A percentile compares a stretch with the other conserved stretches of the same genome.
Evolutionary conservation across 148 eudicot genomes (phyloP).

Genomic region (Cornus florida): DNA sequence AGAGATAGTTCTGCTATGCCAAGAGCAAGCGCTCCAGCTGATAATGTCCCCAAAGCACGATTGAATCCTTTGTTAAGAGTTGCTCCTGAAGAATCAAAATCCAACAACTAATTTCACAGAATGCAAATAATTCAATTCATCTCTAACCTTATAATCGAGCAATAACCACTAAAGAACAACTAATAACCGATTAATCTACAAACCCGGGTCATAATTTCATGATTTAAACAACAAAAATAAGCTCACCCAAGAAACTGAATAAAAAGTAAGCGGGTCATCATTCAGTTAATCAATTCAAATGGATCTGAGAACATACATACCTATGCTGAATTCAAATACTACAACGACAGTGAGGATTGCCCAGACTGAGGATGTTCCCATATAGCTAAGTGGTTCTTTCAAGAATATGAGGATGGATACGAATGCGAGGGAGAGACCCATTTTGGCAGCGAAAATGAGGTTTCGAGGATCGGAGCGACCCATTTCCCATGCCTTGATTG

Average conservation of each 20-base stretch:
- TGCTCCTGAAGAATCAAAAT: slow-evolving; percentile 8
- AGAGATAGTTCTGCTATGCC: slow-evolving; percentile 10
- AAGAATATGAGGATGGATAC: slow-evolving; percentile 57
- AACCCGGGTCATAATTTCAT: too few species aligned
- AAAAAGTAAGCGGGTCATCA: neutral
- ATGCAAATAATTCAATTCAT: too few species aligned
- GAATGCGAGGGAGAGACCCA: slow-evolving; percentile 50
- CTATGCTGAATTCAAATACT: slow-evolving; percentile 69
- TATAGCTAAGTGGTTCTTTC: slow-evolving; percentile 40
- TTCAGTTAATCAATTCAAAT: neutral
- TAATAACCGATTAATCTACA: too few species aligned
- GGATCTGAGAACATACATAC: slow-evolving; percentile 19
- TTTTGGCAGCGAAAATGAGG: slow-evolving; percentile 47
- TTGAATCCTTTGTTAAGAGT: slow-evolving; percentile 21
- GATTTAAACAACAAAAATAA: too few species aligned
- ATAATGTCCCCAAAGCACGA: slow-evolving; percentile 8
- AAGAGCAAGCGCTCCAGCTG: slow-evolving; percentile 11
- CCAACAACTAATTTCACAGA: neutral
- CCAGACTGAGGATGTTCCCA: slow-evolving; percentile 51
- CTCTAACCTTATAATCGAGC: too few species aligned
- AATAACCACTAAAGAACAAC: too few species aligned
- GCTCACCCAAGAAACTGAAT: too few species aligned
- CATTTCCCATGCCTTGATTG: slow-evolving; percentile 38
- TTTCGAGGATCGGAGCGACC: slow-evolving; percentile 62
- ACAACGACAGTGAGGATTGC: slow-evolving; percentile 65